Conservation (phyloP, 345 rosid genomes). For the Pelargonium nanum region DNA sequence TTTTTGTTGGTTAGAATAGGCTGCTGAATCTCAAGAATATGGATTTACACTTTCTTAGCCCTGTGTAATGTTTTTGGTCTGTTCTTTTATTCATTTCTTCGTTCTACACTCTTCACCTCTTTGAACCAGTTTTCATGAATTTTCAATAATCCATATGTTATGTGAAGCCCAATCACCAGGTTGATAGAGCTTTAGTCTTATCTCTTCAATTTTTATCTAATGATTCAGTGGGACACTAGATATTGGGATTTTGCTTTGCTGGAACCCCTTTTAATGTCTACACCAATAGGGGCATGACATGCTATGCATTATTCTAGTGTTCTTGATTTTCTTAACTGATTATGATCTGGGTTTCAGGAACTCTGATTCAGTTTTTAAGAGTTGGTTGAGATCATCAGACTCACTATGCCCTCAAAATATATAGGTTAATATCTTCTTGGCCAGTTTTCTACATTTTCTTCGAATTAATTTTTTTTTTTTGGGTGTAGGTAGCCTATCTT, state of each 20-base stretch:
- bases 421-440: conserved; percentile 40
- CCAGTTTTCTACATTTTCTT: neutral
- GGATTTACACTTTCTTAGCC: no score
- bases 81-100: neutral
- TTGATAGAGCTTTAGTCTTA: neutral
- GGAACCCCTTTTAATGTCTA: neutral
- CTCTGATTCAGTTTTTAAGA: conserved; percentile 36
- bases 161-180: neutral
- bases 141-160: neutral
- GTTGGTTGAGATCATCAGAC: conserved; percentile 46
- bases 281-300: neutral
- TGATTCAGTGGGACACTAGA: no score
- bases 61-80: neutral
- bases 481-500: no score
- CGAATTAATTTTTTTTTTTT: neutral
- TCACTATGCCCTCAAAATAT: conserved; percentile 33
- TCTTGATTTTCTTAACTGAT: conserved; percentile 22
- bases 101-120: neutral
- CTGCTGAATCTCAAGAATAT: no score
- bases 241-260: no score
- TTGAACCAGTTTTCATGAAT: neutral
- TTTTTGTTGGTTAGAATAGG: no score
- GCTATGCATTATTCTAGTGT: conserved; percentile 4
- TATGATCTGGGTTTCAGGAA: conserved; percentile 46
- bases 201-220: no score